phyloP scores from a whole-genome alignment of 2,329 filamentous ascomycete genomes.

The Calonectria pauciramosa region DNA sequence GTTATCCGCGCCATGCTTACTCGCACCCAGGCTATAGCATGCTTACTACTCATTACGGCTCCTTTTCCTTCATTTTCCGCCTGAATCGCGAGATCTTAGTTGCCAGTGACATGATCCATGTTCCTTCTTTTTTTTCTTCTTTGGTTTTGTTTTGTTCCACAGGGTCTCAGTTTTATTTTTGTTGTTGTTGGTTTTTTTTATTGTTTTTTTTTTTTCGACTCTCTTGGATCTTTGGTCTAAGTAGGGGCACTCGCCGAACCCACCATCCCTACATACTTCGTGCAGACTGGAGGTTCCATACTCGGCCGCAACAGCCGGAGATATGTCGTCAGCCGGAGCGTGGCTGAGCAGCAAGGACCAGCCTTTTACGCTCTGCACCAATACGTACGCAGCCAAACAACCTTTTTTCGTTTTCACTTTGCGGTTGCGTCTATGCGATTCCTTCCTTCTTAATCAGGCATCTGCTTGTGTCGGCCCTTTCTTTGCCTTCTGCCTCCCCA shows the following conservation, averaged over 20 bases:
- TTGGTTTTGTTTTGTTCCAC: neutral
- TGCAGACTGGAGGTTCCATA: neutral
- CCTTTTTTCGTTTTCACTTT: neutral
- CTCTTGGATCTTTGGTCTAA: neutral
- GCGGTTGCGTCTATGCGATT: neutral
- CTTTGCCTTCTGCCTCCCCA: neutral
- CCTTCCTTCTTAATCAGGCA: neutral
- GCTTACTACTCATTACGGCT: neutral
- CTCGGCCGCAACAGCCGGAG: neutral
- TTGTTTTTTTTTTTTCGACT: neutral
- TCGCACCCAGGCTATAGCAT: conserved; percentile 3
- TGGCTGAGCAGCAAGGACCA: conserved; percentile 3
- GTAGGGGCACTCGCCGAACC: neutral
- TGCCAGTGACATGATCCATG: neutral
- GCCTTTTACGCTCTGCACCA: neutral
- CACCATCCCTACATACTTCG: neutral
- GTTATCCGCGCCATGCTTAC: conserved; percentile 9
- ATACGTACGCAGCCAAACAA: neutral
- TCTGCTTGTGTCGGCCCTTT: neutral
- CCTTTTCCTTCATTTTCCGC: neutral
- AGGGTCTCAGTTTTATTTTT: neutral
- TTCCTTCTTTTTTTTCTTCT: neutral
- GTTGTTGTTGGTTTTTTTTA: neutral
- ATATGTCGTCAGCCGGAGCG: neutral
- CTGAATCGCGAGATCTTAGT: conserved; percentile 15